phyloP scores from a whole-genome alignment of 495 filamentous ascomycete species.

The Glutinoglossum americanum region DNA sequence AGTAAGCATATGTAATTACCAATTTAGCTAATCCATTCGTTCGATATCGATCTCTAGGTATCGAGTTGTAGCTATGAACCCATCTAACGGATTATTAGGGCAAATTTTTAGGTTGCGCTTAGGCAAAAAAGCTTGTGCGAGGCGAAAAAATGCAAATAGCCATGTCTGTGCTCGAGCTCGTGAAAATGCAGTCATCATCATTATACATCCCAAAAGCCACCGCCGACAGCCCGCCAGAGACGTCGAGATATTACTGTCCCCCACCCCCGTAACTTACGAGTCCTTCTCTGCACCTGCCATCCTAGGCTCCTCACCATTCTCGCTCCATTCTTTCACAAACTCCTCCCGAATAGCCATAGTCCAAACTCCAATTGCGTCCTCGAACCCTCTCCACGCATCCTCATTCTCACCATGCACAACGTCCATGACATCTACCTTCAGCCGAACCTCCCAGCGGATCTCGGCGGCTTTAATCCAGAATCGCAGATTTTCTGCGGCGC shows the following conservation, averaged over 20 bases:
- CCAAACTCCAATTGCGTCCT: conserved; percentile 62
- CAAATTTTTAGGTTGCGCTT: too few relatives aligned
- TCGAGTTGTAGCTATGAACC: too few relatives aligned
- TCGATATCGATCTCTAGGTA: too few relatives aligned
- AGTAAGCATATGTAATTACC: too few relatives aligned
- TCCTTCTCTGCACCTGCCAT: not conserved
- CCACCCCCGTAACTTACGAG: too few relatives aligned
- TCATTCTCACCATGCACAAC: conserved; percentile 49
- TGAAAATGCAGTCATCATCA: not conserved
- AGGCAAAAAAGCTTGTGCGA: too few relatives aligned
- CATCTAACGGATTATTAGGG: too few relatives aligned
- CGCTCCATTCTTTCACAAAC: conserved; percentile 29
- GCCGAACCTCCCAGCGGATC: conserved; percentile 73
- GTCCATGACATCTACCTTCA: conserved; percentile 69
- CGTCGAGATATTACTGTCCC: too few relatives aligned
- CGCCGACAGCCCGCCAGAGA: not conserved
- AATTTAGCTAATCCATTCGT: too few relatives aligned
- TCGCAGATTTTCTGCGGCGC: conserved; percentile 75
- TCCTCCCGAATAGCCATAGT: conserved; percentile 55
- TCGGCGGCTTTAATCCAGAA: conserved; percentile 95
- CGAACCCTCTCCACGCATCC: conserved; percentile 57
- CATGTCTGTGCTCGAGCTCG: not conserved
- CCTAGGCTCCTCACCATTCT: too few relatives aligned
- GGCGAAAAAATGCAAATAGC: too few relatives aligned
- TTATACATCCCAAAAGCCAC: not conserved